Conservation (phyloP, 1,284 basidiomycete genomes). For the Athelia psychrophila region DNA sequence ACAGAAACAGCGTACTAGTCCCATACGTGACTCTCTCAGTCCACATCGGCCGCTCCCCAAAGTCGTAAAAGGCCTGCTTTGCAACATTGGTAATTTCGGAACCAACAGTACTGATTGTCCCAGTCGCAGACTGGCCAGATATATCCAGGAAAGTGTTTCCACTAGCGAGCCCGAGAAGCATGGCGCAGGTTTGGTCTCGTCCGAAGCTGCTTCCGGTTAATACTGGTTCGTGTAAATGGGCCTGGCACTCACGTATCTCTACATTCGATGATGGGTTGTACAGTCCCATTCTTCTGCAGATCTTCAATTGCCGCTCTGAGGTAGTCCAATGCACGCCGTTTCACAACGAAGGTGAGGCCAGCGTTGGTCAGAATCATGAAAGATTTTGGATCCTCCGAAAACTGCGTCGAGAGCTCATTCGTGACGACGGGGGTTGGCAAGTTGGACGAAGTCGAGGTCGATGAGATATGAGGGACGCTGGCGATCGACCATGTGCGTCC, state of each 20-base stretch:
- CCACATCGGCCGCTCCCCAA: conserved; percentile 79
- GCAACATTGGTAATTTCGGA: conserved; percentile 66
- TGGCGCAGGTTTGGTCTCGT: conserved; percentile 86
- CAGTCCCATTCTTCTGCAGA: conserved; percentile 60
- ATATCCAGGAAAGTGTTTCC: conserved; percentile 73
- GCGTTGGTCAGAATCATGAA: conserved; percentile 88
- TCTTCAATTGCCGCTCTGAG: conserved; percentile 75
- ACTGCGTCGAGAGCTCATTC: conserved; percentile 83
- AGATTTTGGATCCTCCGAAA: conserved; percentile 67
- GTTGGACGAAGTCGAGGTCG: conserved; percentile 35
- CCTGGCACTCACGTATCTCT: conserved; percentile 54
- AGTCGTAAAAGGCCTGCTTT: conserved; percentile 81
- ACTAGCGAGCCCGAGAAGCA: conserved; percentile 80
- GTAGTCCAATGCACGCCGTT: conserved; percentile 83
- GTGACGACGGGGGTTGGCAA: conserved; percentile 49
- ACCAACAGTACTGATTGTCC: conserved; percentile 48
- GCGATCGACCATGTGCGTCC: conserved; percentile 85
- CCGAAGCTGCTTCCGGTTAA: conserved; percentile 61
- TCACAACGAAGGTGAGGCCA: conserved; percentile 81
- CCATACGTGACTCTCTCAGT: conserved; percentile 69
- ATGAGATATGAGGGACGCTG: conserved; percentile 40
- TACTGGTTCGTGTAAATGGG: conserved; percentile 5
- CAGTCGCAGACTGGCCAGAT: conserved; percentile 43
- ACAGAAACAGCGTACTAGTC: conserved; percentile 40
- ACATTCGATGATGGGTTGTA: conserved; percentile 71